Evolutionary conservation across 495 filamentous ascomycete genomes (phyloP), one percentile per base, ranked within the genome.

Genomic region (Daldinia caldariorum): DNA sequence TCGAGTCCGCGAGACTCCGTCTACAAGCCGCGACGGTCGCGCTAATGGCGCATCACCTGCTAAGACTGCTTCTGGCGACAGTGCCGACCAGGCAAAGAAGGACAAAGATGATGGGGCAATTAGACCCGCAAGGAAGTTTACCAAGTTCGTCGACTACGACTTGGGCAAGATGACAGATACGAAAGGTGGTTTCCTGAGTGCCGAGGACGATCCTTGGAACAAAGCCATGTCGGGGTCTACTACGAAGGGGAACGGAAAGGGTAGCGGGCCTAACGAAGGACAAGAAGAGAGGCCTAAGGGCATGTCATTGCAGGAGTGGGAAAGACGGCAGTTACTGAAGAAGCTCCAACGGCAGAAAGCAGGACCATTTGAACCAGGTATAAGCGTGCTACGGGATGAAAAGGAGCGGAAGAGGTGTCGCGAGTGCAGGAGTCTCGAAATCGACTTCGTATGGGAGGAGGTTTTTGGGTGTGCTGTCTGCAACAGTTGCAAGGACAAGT

Each of bases 131-230:
- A 87, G 86, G 61, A 97, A 94, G 71, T 97, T 97, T 73, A 86
- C 89, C 47, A 93, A 94, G 79, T 98, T 89, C 79, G 92, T 99
- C 70, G 95, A 99, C 64, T 97, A 97, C 78, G 96, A 99, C 81
- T 94, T 99, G 70, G 92, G 90, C 69, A 93, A 93, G 81, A 99
- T 99, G 92, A 94, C 90, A 13, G 95, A 99, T 76, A 97, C 95
- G 6, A 97, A 97, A 73, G 95, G 95, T 45, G 95, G 95, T 0
- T 99, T 99, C 77, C 77, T 99, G 66, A 91, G 89, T 26, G 83
- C 85, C 0, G 91, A 94, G 66, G 95, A 99, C 74, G 95, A 99
- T 76, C 95, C 95, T 1, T 88, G 88, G 77, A 97, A 96, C 74
- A 91, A 89, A 62, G 90, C 89, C 5, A 81, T 97, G 66, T 86